Evolutionary conservation across 2,329 filamentous ascomycete genomes (phyloP), one percentile per base, ranked within the genome.

Genomic region (Arthrobotrys megalospora): DNA sequence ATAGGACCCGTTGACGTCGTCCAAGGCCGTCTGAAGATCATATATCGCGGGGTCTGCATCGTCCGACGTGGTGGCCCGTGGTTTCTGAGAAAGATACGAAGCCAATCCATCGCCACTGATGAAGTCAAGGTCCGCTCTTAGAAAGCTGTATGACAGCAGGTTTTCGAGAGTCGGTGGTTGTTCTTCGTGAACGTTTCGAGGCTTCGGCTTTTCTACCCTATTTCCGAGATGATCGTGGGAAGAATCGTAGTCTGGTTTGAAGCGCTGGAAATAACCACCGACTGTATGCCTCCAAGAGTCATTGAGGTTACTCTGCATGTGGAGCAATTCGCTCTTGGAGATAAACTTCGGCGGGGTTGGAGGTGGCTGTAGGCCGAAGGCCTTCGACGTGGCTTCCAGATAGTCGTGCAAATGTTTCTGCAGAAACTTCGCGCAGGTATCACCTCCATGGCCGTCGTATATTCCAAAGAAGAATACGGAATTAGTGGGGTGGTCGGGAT

Each of bases 361-460:
- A 36, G 76, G 76, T n/a, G 70, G 69, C 8, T 69, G 65, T 11
- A 79, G 58, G n/a, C 76, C 69, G 34, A 79, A 97, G 16, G 90
- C 87, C 70, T 87, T 86, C 0, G 93, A 92, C 0, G 93, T 90
- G 80, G 93, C 88, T 84, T 99, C 95, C 41, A 99, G 90, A 83
- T 97, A 98, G 8, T 89, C 89, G 83, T 97, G 96, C 77, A 99
- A 86, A 82, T 92, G 90, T 77, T 97, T 93, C 73, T 91, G 88
- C 80, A 98, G 85, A 81, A 97, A 98, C 16, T 91, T 90, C 76
- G 93, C 94, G 84, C 96, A 98, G 83, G 97, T 92, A 19, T 87
- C 89, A 19, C 96, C 96, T 8, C 96, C 96, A 85, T 99, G 96
- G 1, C 96, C 96, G 84, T 99, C 96, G 82, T 98, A 99, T 0